Percentiles rank a stretch among this genome's conserved stretches.
These are phyloP conservation scores for Penicillium dipodomyicola DNA, from an alignment of 495 filamentous ascomycete species.

Conservation along the genomic window DNA sequence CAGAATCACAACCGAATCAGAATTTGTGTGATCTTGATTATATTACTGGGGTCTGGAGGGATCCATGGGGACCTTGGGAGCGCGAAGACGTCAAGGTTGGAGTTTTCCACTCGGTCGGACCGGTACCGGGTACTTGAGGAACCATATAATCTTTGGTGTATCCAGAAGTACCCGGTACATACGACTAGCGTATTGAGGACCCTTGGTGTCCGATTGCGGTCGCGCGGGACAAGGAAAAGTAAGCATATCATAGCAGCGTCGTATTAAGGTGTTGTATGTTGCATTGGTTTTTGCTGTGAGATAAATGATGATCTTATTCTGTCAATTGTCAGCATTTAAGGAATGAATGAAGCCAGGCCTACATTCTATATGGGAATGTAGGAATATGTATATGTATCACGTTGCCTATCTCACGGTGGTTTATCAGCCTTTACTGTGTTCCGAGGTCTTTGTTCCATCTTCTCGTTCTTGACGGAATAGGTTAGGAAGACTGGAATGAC, in stretches of 20 bases:
- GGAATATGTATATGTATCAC: no score
- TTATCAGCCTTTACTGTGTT: background rate
- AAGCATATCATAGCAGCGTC: no score
- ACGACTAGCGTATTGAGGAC: conserved; percentile 31
- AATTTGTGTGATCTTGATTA: conserved; percentile 22
- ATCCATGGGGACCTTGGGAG: conserved; percentile 34
- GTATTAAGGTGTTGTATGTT: no score
- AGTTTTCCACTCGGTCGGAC: background rate
- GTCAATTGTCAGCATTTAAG: no score
- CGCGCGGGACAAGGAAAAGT: background rate
- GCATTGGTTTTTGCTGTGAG: no score
- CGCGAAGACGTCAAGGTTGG: conserved; percentile 21
- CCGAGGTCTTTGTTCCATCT: background rate
- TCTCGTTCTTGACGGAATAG: background rate
- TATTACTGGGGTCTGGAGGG: conserved; percentile 13
- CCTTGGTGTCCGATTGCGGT: conserved; percentile 35
- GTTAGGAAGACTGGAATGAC: background rate
- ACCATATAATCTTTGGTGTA: background rate
- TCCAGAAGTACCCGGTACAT: conserved; percentile 21
- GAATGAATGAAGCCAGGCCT: no score
- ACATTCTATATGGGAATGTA: no score
- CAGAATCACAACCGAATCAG: conserved; percentile 13
- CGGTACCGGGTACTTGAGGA: conserved; percentile 20
- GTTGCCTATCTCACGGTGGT: no score
- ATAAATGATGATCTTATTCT: no score